phyloP scores from a whole-genome alignment of 495 filamentous ascomycete genomes.

The Pyrenula aspistea region DNA sequence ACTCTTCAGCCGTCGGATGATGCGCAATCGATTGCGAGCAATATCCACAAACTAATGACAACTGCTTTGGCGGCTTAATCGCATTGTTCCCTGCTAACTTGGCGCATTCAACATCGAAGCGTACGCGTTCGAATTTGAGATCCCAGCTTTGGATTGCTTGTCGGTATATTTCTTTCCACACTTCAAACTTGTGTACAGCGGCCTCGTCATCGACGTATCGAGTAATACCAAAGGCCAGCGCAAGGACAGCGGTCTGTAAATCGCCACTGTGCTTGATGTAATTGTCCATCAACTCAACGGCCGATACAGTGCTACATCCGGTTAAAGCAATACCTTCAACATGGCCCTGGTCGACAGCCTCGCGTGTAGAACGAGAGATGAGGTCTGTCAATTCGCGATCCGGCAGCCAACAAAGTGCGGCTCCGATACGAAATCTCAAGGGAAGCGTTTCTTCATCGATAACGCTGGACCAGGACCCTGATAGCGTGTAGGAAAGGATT shows the following conservation, averaged over 20 bases:
- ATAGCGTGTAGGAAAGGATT: slow-evolving; percentile 82
- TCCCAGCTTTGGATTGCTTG: slow-evolving; percentile 67
- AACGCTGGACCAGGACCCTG: slow-evolving; percentile 76
- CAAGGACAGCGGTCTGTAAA: slow-evolving; percentile 77
- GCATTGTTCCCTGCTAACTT: slow-evolving; percentile 52
- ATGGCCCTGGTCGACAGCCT: slow-evolving; percentile 61
- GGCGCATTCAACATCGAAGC: slow-evolving; percentile 43
- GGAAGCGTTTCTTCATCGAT: slow-evolving; percentile 73
- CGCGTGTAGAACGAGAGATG: slow-evolving; percentile 47
- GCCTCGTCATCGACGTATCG: slow-evolving; percentile 60
- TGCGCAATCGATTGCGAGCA: slow-evolving; percentile 1
- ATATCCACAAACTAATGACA: slow-evolving; percentile 73
- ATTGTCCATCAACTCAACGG: slow-evolving; percentile 73
- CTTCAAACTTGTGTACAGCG: slow-evolving; percentile 44
- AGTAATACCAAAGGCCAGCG: slow-evolving; percentile 70
- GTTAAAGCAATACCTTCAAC: slow-evolving; percentile 84
- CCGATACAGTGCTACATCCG: slow-evolving; percentile 61
- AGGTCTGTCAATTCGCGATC: slow-evolving; percentile 68
- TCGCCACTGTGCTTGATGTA: slow-evolving; percentile 83
- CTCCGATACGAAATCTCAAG: slow-evolving; percentile 70
- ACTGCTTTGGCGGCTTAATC: slow-evolving; percentile 57
- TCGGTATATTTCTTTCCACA: slow-evolving; percentile 77
- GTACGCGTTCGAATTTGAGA: slow-evolving; percentile 48
- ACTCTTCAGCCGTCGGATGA: background rate
- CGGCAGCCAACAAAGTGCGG: slow-evolving; percentile 72